Base-by-base conservation (phyloP, 1,139 yeast species). In the Martiniozyma asiatica region DNA sequence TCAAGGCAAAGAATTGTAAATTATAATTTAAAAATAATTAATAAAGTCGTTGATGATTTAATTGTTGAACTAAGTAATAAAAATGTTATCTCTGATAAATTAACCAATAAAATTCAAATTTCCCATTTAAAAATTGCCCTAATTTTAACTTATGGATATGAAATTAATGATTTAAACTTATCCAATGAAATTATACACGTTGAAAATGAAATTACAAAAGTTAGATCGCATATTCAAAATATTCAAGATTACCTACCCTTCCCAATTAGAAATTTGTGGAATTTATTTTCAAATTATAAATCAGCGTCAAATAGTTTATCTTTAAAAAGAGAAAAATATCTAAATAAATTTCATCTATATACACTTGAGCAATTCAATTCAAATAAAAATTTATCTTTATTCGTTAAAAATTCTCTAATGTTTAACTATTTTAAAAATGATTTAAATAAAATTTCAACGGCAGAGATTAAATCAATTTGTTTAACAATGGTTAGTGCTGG, bases 401-500 rank as follows among this genome's bases (percentile, higher is more conserved):
- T 29, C 9, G 14, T 42, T 10, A 35, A 38, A 14, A 49, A 52
- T 17, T 39, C 51, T 21, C 23, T 51, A 20, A 46, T 51, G 42
- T 47, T 40, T 33, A 37, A 36, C 19, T 50, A 45, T 24, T 40
- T 43, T 26, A 35, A 34, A 24, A 33, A 34, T 8, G 35, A 36
- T 1, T 32, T 37, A 9, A 28, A 31, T 8, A 31, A 22, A 10
- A 22, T 47, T 7, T 35, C 33, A 6, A 28, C 27, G 22, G 51
- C 52, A 3, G 84, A 78, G 44, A 50, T 76, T 28, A 63, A 63
- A 32, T 71, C 82, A 28, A 63, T 76, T 6, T 77, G 87, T 46
- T 55, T 79, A 27, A 75, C 89, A 0, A 71, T 78, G 76, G 75
- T 79, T 0, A 75, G 85, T 41, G 89, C 89, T 4, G 92, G 92